phyloP scores from a whole-genome alignment of 2,329 filamentous ascomycete genomes.

The Clathrospora elynae region DNA sequence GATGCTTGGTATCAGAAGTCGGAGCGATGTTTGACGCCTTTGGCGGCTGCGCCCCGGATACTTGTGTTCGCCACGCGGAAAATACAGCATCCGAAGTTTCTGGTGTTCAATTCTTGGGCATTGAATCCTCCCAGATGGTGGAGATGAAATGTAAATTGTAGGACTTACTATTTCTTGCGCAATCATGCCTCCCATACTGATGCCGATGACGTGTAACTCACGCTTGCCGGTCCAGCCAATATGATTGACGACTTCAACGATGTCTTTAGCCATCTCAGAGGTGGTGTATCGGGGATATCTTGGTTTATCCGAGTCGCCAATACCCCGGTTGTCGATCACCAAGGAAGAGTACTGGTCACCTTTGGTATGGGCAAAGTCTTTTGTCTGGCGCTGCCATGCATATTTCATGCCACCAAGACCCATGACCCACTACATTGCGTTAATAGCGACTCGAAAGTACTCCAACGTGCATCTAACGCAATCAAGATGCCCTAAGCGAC shows the following conservation, averaged over 20 bases:
- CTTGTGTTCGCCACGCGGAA: constrained; percentile 30
- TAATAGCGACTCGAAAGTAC: too few relatives aligned
- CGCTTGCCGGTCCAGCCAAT: constrained; percentile 68
- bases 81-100: constrained; percentile 28
- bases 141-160: constrained; percentile 5
- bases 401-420: constrained; percentile 72
- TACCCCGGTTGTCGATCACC: constrained; percentile 82
- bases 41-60: constrained; percentile 13
- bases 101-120: constrained; percentile 7
- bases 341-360: constrained; percentile 72
- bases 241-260: constrained; percentile 70
- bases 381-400: constrained; percentile 82
- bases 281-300: constrained; percentile 74
- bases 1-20: constrained; percentile 22
- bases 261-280: constrained; percentile 80
- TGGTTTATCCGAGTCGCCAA: constrained; percentile 80
- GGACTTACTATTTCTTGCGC: constrained; percentile 72
- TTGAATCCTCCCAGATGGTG: constrained; percentile 10
- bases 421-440: constrained; percentile 70
- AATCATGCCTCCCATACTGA: constrained; percentile 92
- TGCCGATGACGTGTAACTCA: constrained; percentile 72
- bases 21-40: constrained; percentile 23
- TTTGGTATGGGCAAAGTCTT: constrained; percentile 76
- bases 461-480: too few relatives aligned
- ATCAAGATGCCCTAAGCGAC: not conserved